A percentile compares a stretch with the other conserved stretches of the same genome.
Evolutionary conservation across 345 rosid genomes (phyloP).

Genomic region (Populus ilicifolia): DNA sequence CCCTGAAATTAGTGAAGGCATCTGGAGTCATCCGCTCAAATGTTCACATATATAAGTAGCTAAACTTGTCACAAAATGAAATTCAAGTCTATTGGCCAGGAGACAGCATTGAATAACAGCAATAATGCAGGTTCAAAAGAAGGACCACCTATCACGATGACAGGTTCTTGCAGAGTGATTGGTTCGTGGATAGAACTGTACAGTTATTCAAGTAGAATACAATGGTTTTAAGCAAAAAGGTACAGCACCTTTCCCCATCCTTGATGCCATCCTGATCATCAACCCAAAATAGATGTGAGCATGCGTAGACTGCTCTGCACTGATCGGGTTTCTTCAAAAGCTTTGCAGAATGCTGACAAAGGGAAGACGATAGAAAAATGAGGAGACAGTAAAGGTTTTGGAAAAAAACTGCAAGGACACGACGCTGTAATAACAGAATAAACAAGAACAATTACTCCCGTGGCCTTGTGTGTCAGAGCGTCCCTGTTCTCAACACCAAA

Average conservation of each 20-base stretch:
- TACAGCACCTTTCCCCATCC: constrained; percentile 81
- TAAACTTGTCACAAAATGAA: background rate
- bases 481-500: constrained; percentile 98
- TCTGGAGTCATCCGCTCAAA: background rate
- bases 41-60: background rate
- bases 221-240: background rate
- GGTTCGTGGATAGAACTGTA: background rate
- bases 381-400: background rate
- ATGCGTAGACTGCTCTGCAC: constrained; percentile 94
- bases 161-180: background rate
- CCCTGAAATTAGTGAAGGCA: constrained; percentile 41
- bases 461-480: constrained; percentile 89
- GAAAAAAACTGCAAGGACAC: background rate
- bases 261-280: constrained; percentile 74
- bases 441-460: constrained; percentile 57
- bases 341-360: constrained; percentile 86
- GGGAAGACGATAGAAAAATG: background rate
- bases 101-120: no score
- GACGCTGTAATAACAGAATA: constrained; percentile 5
- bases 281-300: constrained; percentile 96
- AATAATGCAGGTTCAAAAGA: background rate
- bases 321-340: constrained; percentile 96
- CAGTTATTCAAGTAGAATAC: background rate
- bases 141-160: background rate
- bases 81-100: no score